These are phyloP conservation scores for Lodderomyces margitis DNA, from an alignment of 1,139 yeast species.

Conservation along the genomic window DNA sequence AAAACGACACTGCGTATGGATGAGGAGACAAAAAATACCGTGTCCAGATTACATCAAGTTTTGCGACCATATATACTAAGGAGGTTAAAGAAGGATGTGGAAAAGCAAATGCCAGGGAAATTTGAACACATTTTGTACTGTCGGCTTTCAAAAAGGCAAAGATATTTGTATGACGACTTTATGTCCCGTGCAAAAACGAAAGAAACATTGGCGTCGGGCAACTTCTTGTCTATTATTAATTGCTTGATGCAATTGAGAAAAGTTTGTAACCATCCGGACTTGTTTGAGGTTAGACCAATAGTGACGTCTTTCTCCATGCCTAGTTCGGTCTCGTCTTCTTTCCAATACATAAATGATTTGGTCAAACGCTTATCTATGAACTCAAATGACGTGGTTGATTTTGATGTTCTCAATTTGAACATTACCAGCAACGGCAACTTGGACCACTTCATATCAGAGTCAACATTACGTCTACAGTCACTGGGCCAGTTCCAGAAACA, in stretches of 20 bases:
- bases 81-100: conserved; percentile 93
- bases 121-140: conserved; percentile 94
- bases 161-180: conserved; percentile 91
- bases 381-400: conserved; percentile 35
- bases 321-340: conserved; percentile 57
- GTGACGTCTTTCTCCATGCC: conserved; percentile 83
- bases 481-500: conserved; percentile 44
- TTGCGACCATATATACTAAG: conserved; percentile 88
- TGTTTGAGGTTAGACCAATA: conserved; percentile 94
- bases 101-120: conserved; percentile 98
- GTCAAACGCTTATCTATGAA: conserved; percentile 34
- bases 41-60: conserved; percentile 87
- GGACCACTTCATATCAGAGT: conserved; percentile 49
- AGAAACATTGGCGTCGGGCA: conserved; percentile 92
- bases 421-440: conserved; percentile 48
- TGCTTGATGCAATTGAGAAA: conserved; percentile 97
- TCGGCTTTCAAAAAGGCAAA: conserved; percentile 86
- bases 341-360: conserved; percentile 39
- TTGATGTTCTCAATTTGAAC: conserved; percentile 60
- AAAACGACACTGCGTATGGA: conserved; percentile 39
- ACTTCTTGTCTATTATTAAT: conserved; percentile 89
- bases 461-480: conserved; percentile 48
- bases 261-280: conserved; percentile 96
- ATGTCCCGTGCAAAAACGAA: conserved; percentile 96
- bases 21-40: conserved; percentile 79